Base-by-base conservation (phyloP, 2,329 filamentous ascomycete species). In the Aureobasidium namibiae region DNA sequence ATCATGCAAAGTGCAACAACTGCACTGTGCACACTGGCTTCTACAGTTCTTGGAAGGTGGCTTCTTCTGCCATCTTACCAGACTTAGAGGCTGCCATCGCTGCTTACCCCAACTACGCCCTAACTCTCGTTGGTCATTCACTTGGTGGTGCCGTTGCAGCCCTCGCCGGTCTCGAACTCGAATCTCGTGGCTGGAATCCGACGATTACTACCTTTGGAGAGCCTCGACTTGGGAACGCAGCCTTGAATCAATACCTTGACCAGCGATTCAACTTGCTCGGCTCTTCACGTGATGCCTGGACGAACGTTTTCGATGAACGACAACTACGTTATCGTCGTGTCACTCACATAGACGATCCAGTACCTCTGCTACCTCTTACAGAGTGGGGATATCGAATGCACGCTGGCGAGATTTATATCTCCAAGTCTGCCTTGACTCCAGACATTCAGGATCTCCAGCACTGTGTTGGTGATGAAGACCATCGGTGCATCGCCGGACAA, bases 11-110 rank as follows among this genome's bases (percentile, higher is more conserved):
- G 31, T 99, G 94, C 73, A 72, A 76, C 7, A 92, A 96, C 71
- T 99, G 94, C 72, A 95, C 89, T 5, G 92, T 97, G 1, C 94
- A 99, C 70, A 85, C 84, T 61, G 94, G 94, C 18, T 99, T 99
- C 73, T 82, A 94, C 69, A 79, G 82, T 16, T 92, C 90, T 0
- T 99, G 94, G 92, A 77, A 81, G 53, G 84, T 86, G 67, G 89
- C 92, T 0, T 82, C 90, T 50, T 75, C 80, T 31, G 75, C 81
- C 2, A 83, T 99, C 29, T 72, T 96, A 16, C 82, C 87, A 0
- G 76, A 85, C 29, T 75, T 99, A 4, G 76, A 82, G 57, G 73
- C 76, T 5, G 76, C 89, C 5, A 76, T 81, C 24, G 70, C 76
- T 16, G 74, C 81, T 42, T 82, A 92, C 67, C 89, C 89, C 0